These are phyloP conservation scores for Wickerhamiella lipophila DNA, from an alignment of 805 yeast genomes.

Conservation along the genomic window DNA sequence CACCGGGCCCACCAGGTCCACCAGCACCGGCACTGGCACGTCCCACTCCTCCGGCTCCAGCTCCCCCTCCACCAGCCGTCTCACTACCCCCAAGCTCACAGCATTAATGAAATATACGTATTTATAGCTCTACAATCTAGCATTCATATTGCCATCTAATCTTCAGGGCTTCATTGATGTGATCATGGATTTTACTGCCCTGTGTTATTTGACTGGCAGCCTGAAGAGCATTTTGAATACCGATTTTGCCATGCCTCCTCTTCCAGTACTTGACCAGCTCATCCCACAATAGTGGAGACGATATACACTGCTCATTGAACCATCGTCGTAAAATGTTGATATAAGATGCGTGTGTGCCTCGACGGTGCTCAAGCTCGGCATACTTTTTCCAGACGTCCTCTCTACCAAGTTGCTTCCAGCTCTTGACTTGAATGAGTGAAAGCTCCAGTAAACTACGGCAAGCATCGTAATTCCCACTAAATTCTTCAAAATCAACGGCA, in stretches of 20 bases:
- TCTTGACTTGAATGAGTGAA: slow-evolving; percentile 30
- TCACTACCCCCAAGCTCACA: slow-evolving; percentile 19
- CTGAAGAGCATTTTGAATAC: background rate
- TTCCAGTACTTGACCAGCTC: slow-evolving; percentile 31
- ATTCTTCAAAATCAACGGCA: slow-evolving; percentile 45
- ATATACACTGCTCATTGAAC: slow-evolving; percentile 24
- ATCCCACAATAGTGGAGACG: slow-evolving; percentile 40
- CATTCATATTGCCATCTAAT: background rate
- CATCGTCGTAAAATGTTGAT: slow-evolving; percentile 37
- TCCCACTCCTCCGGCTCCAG: slow-evolving; percentile 36
- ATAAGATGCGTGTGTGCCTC: slow-evolving; percentile 43
- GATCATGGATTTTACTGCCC: background rate
- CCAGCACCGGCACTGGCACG: slow-evolving; percentile 36
- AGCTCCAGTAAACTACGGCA: slow-evolving; percentile 49
- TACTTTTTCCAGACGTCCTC: slow-evolving; percentile 31
- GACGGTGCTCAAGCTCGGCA: slow-evolving; percentile 52
- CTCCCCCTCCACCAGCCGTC: slow-evolving; percentile 37
- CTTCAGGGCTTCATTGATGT: background rate
- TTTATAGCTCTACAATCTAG: too few relatives aligned
- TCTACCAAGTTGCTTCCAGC: slow-evolving; percentile 20
- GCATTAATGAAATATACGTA: background rate
- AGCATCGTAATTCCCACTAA: slow-evolving; percentile 56
- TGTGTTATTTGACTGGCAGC: background rate
- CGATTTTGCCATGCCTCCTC: slow-evolving; percentile 52
- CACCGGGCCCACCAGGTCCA: slow-evolving; percentile 8